Conservation (phyloP, 768 basidiomycete species). For the Agaricus bisporus region DNA sequence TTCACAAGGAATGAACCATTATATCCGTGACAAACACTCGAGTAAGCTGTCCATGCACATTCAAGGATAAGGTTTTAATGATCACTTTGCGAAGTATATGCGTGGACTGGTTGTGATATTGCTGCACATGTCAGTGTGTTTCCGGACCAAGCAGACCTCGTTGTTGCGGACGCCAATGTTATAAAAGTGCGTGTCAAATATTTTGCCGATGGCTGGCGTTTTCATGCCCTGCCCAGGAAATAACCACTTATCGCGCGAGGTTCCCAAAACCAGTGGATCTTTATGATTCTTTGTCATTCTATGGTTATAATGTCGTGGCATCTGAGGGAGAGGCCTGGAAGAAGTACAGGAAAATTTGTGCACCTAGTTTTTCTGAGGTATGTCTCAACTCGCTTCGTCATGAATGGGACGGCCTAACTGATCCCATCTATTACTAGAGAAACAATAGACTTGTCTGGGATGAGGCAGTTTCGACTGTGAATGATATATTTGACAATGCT, state of each 20-base stretch:
- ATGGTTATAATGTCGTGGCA: conserved; percentile 55
- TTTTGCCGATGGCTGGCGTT: neutral
- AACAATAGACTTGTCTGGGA: conserved; percentile 46
- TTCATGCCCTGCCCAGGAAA: conserved; percentile 31
- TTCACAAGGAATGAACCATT: neutral
- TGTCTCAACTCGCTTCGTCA: conserved; percentile 1
- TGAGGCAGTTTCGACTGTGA: conserved; percentile 33
- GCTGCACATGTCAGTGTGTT: neutral
- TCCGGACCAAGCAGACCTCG: conserved; percentile 18
- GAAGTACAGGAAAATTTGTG: conserved; percentile 52
- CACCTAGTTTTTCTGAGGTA: conserved; percentile 61
- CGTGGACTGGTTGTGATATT: conserved; percentile 7
- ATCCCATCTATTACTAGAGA: conserved; percentile 18
- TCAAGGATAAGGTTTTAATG: neutral
- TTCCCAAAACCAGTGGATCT: conserved; percentile 52
- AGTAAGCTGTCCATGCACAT: neutral
- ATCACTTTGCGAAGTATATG: neutral
- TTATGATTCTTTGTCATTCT: conserved; percentile 42
- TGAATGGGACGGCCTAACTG: too few relatives aligned
- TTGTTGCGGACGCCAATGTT: conserved; percentile 31
- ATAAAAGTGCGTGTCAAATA: conserved; percentile 26
- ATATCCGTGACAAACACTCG: neutral
- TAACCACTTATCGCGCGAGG: conserved; percentile 37
- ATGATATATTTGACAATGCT: conserved; percentile 36
- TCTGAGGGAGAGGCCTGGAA: conserved; percentile 68